These are phyloP conservation scores for Triangularia verruculosa DNA, from an alignment of 2,329 filamentous ascomycete genomes.

Conservation along the genomic window DNA sequence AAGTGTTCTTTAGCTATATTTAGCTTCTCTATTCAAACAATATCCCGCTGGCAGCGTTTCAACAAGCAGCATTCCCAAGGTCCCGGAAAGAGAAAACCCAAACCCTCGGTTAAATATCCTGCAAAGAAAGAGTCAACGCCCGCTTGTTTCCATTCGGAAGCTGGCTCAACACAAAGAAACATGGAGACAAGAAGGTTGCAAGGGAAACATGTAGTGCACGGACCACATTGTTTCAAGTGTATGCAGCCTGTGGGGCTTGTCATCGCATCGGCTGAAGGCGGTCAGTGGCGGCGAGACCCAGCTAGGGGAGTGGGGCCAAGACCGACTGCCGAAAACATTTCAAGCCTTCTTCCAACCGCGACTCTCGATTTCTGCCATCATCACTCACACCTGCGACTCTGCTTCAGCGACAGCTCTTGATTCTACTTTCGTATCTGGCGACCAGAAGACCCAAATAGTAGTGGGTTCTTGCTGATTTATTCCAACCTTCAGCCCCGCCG, in stretches of 20 bases:
- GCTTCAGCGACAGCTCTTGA: background rate
- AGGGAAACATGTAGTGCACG: background rate
- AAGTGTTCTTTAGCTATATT: no score
- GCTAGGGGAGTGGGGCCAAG: background rate
- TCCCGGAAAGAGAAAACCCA: background rate
- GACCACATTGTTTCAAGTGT: background rate
- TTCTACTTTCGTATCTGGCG: background rate
- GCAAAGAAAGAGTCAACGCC: background rate
- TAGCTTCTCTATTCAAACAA: background rate
- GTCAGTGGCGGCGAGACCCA: background rate
- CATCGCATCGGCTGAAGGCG: background rate
- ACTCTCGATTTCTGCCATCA: background rate
- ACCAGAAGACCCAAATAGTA: background rate
- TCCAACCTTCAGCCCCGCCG: background rate
- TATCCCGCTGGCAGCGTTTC: background rate
- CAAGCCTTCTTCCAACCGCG: constrained; percentile 1
- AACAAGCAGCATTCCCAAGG: background rate
- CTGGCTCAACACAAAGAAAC: background rate
- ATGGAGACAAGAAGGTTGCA: background rate
- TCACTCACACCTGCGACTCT: background rate
- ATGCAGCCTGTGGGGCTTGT: background rate
- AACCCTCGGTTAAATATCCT: background rate
- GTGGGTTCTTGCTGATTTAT: background rate
- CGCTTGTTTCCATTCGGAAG: background rate
- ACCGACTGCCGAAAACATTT: constrained; percentile 7